Base-by-base conservation (phyloP, 768 basidiomycete species). In the Rhodotorula graminis region DNA sequence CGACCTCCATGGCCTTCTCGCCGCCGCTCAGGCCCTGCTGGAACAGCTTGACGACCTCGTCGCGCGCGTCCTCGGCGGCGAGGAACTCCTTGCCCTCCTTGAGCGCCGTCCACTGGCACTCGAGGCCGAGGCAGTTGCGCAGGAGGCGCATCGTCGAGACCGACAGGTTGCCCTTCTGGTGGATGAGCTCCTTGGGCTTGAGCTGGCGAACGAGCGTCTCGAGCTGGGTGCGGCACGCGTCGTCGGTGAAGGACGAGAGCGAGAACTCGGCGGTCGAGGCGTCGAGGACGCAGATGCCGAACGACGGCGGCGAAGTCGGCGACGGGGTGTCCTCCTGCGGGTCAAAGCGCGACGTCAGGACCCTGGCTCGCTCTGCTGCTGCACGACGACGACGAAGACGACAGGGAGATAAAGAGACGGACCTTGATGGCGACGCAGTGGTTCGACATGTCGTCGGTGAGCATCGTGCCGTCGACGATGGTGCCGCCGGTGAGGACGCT, bases 401-500 rank as follows among this genome's bases (percentile, higher is more conserved):
- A 21, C n/a, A 53, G n/a, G 44, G 42, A 19, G 33, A 10, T 1
- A 15, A 31, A 25, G 14, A 12, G 42, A 69, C 81, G 61, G 47
- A 82, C 84, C 83, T 88, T 89, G 79, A 99, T 88, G 16, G 91
- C 89, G 40, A 98, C 87, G 79, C 95, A 98, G 79, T 99, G 96
- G 9, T 91, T 92, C 0, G 93, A 91, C 81, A 97, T 90, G 72
- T 98, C 96, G 70, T 96, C 92, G 1, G 86, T 89, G 46, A 98
- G 84, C 67, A 95, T 88, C 59, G 89, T 88, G 19, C 88, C 88
- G 76, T 99, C 96, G 60, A 97, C 89, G 37, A 98, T 88, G 0
- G 96, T 99, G 5, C 96, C 96, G 64, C 92, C 92, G 0, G 96
- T 99, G 80, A 94, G 91, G 57, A 99, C 92, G 83, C 94, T 95